Evolutionary conservation across 345 rosid genomes (phyloP), one percentile per base, ranked within the genome.

Genomic region (Iberis pinnata): DNA sequence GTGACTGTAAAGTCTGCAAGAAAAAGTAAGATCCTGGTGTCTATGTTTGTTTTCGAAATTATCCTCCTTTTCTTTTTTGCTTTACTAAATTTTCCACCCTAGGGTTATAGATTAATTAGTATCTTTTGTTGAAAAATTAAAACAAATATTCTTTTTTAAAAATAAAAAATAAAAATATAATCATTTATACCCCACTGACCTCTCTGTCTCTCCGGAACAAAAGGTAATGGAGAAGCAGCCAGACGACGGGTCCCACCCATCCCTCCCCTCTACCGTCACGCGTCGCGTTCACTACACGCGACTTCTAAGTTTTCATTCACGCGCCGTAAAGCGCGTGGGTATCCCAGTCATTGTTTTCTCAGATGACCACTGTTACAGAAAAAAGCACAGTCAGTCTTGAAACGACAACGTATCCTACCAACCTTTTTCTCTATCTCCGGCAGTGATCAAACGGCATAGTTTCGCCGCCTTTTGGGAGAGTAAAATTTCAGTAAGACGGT

Each of bases 181-280:
- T 70, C 74, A 70, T 53, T 64, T 64, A 62, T 37, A 57, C 65
- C 69, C 71, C 68, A 52, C 65, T 48, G 69, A 41, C 65, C 73
- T 45, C 60, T 57, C 51, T 70, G 73, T 64, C 70, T 44, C 45
- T 32, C 67, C 67, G 61, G 66, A 67, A 60, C 71, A 47, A 67
- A 60, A 60, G 70, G 66, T 60, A 53, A 67, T 61, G 64, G 67
- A 48, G 69, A 63, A 74, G 63, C 63, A 45, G 53, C 54, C 42
- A 49, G 41, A 35, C 37, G 2, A 20, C 35, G 66, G 82, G 84
- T 31, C 88, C 93, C 82, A 50, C 80, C 8, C 8, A 38, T 11
- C 50, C n/a, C 0, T 15, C 27, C 31, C 18, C 15, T 27, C 22
- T 16, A 13, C 3, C 26, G 11, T 9, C 20, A 19, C 17, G 1